phyloP scores from a whole-genome alignment of 129 eudicot species.

The Gnaphalium uliginosum region DNA sequence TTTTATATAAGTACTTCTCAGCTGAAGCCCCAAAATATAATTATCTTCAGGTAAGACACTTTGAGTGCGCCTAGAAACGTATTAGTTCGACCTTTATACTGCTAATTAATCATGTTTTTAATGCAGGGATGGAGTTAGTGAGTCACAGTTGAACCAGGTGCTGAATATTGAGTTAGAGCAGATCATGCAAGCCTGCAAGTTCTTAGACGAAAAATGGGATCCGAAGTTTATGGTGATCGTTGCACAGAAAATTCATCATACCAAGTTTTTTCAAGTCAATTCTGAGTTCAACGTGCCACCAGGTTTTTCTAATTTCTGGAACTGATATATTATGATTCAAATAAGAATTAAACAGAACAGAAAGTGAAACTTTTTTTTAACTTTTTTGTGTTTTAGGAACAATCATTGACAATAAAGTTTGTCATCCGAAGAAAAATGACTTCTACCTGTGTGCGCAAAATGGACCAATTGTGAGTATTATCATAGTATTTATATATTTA shows the following conservation, averaged over 20 bases:
- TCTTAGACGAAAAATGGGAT: slow-evolving; percentile 36
- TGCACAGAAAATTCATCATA: slow-evolving; percentile 86
- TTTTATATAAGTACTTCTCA: slow-evolving; percentile 45
- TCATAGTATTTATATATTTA: background rate
- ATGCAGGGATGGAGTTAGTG: slow-evolving; percentile 72
- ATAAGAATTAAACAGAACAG: background rate
- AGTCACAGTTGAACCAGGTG: slow-evolving; percentile 81
- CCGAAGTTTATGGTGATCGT: slow-evolving; percentile 69
- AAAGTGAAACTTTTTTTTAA: background rate
- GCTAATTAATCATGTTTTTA: background rate
- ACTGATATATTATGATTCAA: background rate
- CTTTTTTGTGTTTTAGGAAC: slow-evolving; percentile 50
- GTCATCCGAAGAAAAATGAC: slow-evolving; percentile 76
- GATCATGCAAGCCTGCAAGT: slow-evolving; percentile 60
- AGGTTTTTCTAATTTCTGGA: slow-evolving; percentile 34
- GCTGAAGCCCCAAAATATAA: slow-evolving; percentile 53
- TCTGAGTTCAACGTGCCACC: slow-evolving; percentile 68
- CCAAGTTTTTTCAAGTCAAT: slow-evolving; percentile 63
- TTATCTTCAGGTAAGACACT: slow-evolving; percentile 40
- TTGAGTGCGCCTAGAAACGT: background rate
- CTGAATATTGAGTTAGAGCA: slow-evolving; percentile 65
- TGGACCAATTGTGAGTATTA: slow-evolving; percentile 71
- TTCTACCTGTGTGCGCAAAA: slow-evolving; percentile 81
- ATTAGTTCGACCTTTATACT: background rate
- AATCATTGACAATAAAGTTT: slow-evolving; percentile 59